Percentiles rank a stretch among this genome's conserved stretches.
These are phyloP conservation scores for Begonia peltatifolia DNA, from an alignment of 306 rosid genomes.

Conservation along the genomic window DNA sequence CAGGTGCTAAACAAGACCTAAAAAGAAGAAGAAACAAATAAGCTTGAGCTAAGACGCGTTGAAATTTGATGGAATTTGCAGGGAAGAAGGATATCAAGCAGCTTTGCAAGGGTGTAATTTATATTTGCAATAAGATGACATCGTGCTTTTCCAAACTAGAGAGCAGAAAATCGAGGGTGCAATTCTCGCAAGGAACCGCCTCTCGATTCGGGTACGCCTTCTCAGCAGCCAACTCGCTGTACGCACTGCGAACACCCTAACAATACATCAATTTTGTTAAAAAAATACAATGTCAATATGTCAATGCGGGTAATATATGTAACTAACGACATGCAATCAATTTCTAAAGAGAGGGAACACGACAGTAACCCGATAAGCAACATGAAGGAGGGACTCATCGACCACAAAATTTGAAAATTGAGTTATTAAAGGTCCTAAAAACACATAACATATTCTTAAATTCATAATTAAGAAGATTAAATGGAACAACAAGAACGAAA, in stretches of 20 bases:
- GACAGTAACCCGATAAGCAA: constrained; percentile 69
- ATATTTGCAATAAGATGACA: no score
- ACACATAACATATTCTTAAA: background rate
- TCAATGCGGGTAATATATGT: background rate
- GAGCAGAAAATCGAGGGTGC: no score
- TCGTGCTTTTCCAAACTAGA: no score
- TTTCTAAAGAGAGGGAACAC: no score
- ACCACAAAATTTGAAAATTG: constrained; percentile 29
- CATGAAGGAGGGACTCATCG: constrained; percentile 61
- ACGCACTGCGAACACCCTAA: constrained; percentile 89
- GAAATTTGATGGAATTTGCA: no score
- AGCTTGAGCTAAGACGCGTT: no score
- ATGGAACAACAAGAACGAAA: background rate
- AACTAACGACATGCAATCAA: no score
- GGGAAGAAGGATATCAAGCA: no score
- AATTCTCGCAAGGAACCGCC: constrained; percentile 77
- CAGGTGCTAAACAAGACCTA: no score
- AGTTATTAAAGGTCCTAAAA: constrained; percentile 50
- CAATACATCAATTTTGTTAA: background rate
- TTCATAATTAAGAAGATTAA: background rate
- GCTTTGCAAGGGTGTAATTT: no score
- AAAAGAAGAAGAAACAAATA: no score
- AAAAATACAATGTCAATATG: no score
- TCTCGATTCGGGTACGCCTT: constrained; percentile 94
- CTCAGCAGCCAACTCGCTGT: constrained; percentile 78